Conservation (phyloP, 106 monocot species). For the Acorus gramineus region DNA sequence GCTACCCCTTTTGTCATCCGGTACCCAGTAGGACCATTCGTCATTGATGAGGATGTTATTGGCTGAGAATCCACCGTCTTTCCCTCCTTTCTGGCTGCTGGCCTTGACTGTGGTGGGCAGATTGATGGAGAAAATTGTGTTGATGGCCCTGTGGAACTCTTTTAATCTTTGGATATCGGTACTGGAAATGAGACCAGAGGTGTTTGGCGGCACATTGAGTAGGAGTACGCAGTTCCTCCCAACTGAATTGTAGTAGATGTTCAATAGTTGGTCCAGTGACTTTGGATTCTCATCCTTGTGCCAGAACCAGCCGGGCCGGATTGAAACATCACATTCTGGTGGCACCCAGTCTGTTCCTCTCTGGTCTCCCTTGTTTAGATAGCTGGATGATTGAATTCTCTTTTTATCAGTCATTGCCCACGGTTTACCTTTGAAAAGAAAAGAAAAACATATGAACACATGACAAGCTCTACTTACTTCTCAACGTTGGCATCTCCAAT, state of each 20-base stretch:
- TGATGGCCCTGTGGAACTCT: conserved; percentile 55
- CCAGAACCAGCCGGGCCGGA: conserved; percentile 92
- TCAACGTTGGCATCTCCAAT: conserved; percentile 52
- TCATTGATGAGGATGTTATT: conserved; percentile 39
- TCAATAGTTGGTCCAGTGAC: conserved; percentile 36
- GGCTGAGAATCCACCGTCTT: conserved; percentile 25
- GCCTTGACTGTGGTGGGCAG: conserved; percentile 40
- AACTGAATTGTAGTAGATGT: conserved; percentile 89
- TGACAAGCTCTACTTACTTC: conserved; percentile 14
- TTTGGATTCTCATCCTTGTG: conserved; percentile 60
- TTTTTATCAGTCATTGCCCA: too few species aligned
- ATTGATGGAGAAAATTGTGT: conserved; percentile 44
- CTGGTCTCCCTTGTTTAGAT: conserved; percentile 59
- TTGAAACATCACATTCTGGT: conserved; percentile 88
- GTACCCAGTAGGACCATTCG: conserved; percentile 57
- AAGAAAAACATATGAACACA: too few species aligned
- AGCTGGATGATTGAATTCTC: conserved; percentile 20
- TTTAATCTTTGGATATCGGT: conserved; percentile 33
- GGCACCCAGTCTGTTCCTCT: conserved; percentile 81
- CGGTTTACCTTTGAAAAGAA: too few species aligned
- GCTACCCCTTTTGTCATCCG: conserved; percentile 8
- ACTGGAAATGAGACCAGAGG: conserved; percentile 55
- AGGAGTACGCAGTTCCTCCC: conserved; percentile 87
- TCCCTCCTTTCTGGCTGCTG: conserved; percentile 66
- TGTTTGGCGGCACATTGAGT: conserved; percentile 82